Conservation (phyloP, 441 rosid species). For the Euphorbia corollata region DNA sequence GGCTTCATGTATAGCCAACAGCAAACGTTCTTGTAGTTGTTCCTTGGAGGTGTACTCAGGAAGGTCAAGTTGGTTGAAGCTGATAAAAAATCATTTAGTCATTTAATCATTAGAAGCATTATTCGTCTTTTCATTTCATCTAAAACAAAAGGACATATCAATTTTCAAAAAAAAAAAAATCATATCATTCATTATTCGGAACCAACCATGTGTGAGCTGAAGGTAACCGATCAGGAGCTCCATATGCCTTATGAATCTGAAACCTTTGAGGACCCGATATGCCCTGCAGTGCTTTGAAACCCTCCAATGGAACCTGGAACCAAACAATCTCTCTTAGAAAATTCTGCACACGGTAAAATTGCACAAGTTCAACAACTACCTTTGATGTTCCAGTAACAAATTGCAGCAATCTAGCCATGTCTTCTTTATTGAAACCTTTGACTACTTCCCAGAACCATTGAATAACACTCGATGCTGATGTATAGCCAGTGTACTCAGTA, state of each 20-base stretch:
- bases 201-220: slow-evolving; percentile 96
- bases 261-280: slow-evolving; percentile 93
- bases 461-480: slow-evolving; percentile 68
- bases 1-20: slow-evolving; percentile 94
- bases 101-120: not conserved
- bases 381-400: slow-evolving; percentile 97
- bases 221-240: slow-evolving; percentile 85
- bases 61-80: slow-evolving; percentile 96
- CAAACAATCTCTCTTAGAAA: slow-evolving; percentile 2
- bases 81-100: slow-evolving; percentile 31
- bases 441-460: slow-evolving; percentile 99
- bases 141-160: not conserved
- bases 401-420: slow-evolving; percentile 85
- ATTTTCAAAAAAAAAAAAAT: not conserved
- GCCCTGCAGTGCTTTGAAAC: slow-evolving; percentile 91
- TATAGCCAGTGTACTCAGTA: slow-evolving; percentile 84
- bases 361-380: slow-evolving; percentile 35
- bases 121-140: not conserved
- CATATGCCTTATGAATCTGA: slow-evolving; percentile 97
- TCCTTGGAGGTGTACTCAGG: slow-evolving; percentile 82
- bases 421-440: slow-evolving; percentile 87
- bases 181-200: not conserved
- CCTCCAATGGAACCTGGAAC: slow-evolving; percentile 86
- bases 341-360: not conserved
- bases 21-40: slow-evolving; percentile 72